Base-by-base conservation (phyloP, 176 grass and related monocot genomes). In the Triticum monococcum region DNA sequence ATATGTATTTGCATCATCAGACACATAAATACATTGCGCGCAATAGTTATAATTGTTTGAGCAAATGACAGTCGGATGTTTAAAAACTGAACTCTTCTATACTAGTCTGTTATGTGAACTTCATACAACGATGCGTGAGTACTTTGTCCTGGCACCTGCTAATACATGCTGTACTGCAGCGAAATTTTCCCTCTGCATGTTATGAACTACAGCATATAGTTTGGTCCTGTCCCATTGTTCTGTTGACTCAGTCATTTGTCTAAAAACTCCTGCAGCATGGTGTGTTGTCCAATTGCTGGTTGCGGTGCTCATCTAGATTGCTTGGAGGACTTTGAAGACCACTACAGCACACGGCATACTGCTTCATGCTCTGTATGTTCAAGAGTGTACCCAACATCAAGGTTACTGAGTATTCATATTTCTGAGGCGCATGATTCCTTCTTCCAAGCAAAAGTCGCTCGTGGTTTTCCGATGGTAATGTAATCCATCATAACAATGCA, bases 381-480 rank as follows among this genome's bases (percentile, higher is more conserved):
- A 36, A 89, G 97, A 87, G 89, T 99, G 43, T 99, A 92, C 84
- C 97, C 97, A 81, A 96, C 97, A 48, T 91, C 85, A 68, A 88
- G 88, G 50, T 82, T 96, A 41, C 83, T 99, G 14, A 96, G 88
- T 77, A 93, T 96, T 79, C 97, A 99, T 89, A 81, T 99, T 59
- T 99, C 97, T 40, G 97, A 96, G 84, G 89, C 90, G 7, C 97
- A 99, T 69, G 97, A 99, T 88, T 99, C 97, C 1, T 99, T 96
- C 75, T 99, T 96, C 57, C 89, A 96, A 90, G 94, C 94, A 84
- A 94, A 99, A 88, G 97, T 94, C 69, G 88, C 94, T 17, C 88
- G 87, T 48, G 97, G 97, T 81, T 99, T 93, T 91, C 90, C 92
- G 52, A 96, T 99, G 94, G 97, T 94, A 96, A 81, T 87, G 28